Base-by-base conservation (phyloP, 75 land plant genomes). In the Picea glauca region DNA sequence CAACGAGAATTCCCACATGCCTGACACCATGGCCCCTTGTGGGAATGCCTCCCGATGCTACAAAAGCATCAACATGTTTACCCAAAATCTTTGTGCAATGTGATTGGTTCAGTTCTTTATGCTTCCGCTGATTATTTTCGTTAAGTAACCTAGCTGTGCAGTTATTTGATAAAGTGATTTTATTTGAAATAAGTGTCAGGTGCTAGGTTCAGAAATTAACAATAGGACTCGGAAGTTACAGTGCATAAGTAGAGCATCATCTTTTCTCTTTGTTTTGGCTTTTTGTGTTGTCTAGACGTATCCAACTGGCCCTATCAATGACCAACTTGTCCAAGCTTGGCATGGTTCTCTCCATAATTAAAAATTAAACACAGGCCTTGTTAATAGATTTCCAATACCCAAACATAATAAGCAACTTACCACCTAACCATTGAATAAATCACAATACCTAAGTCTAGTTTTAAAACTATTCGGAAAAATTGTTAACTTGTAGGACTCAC, bases 401-500 rank as follows among this genome's bases (percentile, higher is more conserved):
- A 4, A 60, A 14, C n/a, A 61, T 61, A 61, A 21, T 21, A 21
- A 26, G 62, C n/a, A 61, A 21, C 62, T 61, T 61, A 20, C 62
- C n/a, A 61, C 8, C 21, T 21, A 21, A 61, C 62, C 26, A 61
- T 0, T 18, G 5, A 61, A 20, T 61, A 21, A 61, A 21, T 5
- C 21, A 61, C n/a, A 61, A 61, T 20, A 20, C 21, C 62, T 5
- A 21, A 61, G 23, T 21, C 23, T 5, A 3, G 18, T 14, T 59
- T 13, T 59, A 59, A 35, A 35, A 46, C 54, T 50, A 50, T 9
- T 50, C 2, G 56, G 56, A 9, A 50, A 50, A 50, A 9, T 50
- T 50, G 56, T 50, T 21, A 61, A 21, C 62, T 3, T 18, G 21
- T 61, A 61, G 62, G n/a, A 61, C 62, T 61, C 62, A 82, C 84